Base-by-base conservation (phyloP, 148 eudicot genomes). In the Persicaria maculosa region DNA sequence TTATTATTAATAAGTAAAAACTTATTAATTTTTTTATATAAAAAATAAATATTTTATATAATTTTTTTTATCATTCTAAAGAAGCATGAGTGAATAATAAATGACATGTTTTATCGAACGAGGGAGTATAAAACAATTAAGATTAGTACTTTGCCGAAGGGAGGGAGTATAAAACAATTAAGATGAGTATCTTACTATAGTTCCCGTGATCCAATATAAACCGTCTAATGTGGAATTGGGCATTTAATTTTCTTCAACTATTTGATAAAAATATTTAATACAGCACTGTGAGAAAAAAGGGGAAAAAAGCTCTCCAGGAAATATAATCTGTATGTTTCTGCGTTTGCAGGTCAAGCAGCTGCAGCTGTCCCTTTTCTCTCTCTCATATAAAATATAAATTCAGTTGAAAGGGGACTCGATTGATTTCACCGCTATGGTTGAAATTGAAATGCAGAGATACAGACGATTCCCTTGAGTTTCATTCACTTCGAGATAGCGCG, bases 271-370 rank as follows among this genome's bases (percentile, higher is more conserved):
- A 31, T 31, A 31, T 31, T 31, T 31, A 31, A 31, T 31, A 31
- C 40, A 31, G 40, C 40, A 31, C 40, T 31, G 40, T 31, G 12
- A 14, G 36, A 65, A 40, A 65, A 64, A 14, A 14, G 4, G 6
- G 2, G 16, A 1, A 65, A 65, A 36, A 65, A 59, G 25, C 17
- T 17, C 3, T 31, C 40, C 22, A 55, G 20, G 20, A 20, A 59
- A 59, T 59, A 9, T 59, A 22, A 22, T 36, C 70, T 43, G 70
- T 36, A 19, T 65, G 70, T 40, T 65, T 40, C 70, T 65, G 70
- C 70, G 47, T 65, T 65, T 65, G 70, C 70, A 65, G 70, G 70
- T 65, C 70, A 65, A 65, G 70, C 70, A 65, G 70, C 70, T 65
- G 70, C 70, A 65, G 70, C 70, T 65, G 47, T 65, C 70, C 15